Base-by-base conservation (phyloP, 2,329 filamentous ascomycete genomes). In the Cucurbitaria berberidis region DNA sequence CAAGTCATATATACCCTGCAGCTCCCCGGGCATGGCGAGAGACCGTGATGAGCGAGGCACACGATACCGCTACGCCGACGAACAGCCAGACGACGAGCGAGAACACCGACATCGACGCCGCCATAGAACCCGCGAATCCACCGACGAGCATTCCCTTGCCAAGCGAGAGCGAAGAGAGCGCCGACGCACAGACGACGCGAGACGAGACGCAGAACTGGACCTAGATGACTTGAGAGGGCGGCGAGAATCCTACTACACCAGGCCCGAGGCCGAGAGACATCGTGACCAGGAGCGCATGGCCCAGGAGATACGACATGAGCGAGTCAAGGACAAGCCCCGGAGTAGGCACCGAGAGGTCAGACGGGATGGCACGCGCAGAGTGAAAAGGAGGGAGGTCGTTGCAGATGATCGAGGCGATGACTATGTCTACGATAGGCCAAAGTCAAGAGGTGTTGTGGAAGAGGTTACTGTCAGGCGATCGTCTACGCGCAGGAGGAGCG, bases 191-290 rank as follows among this genome's bases (percentile, higher is more conserved):
- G 68, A 72, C 6, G 69, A 72, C 27, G 63, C 62, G 0, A 38
- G 68, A 21, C 55, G 66, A 1, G 57, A 65, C 45, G 67, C 69
- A 29, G 69, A 75, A 56, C 60, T 75, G 21, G 76, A 78, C 53
- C 53, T 78, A 34, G 73, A 77, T 45, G 76, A 78, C 45, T 55
- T 78, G 43, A 62, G 76, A 46, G 67, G 66, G 27, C 68, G 69
- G 48, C 56, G 77, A 59, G 69, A 70, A 26, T 70, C 71, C 5
- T 79, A 79, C 58, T 77, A 70, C 58, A 59, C 62, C 45, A 55
- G 69, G 47, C 64, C 70, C n/a, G 65, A 68, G 26, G 45, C 61
- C 18, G 73, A 76, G 38, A 47, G 67, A 24, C 66, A 62, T 27
- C 65, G 65, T 18, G 66, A 69, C 19, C 59, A 59, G 18, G 62